phyloP scores from a whole-genome alignment of 306 rosid species.

The Ormosia semicastrata region DNA sequence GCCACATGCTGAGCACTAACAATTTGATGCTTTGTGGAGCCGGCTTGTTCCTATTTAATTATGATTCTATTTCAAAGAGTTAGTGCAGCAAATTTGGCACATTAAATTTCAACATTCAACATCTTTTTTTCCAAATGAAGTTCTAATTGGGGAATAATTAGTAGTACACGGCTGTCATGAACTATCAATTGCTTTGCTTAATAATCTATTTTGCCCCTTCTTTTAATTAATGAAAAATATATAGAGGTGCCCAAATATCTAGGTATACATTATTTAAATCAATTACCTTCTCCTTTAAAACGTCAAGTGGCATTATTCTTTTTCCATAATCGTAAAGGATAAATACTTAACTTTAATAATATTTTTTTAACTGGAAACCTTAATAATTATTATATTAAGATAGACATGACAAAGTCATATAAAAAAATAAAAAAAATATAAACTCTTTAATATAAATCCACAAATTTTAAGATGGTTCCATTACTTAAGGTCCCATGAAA shows the following conservation, averaged over 20 bases:
- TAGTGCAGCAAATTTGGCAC: slow-evolving; percentile 15
- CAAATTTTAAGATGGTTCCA: no score
- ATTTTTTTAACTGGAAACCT: neutral
- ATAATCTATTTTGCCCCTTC: neutral
- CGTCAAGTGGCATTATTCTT: neutral
- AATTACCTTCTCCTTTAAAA: neutral
- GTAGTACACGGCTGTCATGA: neutral
- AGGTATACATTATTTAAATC: neutral
- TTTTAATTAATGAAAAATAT: neutral
- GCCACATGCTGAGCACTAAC: slow-evolving; percentile 41
- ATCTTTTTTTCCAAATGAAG: neutral
- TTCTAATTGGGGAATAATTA: neutral
- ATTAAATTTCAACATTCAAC: neutral
- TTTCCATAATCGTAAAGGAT: neutral
- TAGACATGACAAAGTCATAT: no score
- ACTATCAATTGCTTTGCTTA: neutral
- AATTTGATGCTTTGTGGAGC: slow-evolving; percentile 42
- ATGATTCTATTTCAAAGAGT: slow-evolving; percentile 34
- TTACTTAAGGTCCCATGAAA: no score
- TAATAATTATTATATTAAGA: no score
- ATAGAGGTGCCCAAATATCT: neutral
- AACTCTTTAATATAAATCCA: no score
- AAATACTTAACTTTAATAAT: neutral
- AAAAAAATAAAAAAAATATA: no score
- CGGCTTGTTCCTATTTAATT: slow-evolving; percentile 2